phyloP scores from a whole-genome alignment of 768 basidiomycete genomes.

The Suillus placidus region DNA sequence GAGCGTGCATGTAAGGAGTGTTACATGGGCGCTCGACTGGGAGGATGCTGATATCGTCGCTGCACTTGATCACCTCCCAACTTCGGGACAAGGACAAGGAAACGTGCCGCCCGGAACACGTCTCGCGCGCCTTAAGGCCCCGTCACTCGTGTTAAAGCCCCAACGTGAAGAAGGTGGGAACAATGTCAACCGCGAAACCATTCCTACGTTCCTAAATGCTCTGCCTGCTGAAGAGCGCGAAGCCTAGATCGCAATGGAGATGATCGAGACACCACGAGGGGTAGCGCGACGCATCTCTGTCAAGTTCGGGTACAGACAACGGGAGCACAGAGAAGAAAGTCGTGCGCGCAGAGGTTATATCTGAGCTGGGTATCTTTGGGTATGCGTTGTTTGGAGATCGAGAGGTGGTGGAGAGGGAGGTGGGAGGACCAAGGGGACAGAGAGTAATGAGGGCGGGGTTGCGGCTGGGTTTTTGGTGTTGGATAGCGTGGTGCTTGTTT shows the following conservation, averaged over 20 bases:
- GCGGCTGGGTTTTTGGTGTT: slow-evolving; percentile 81
- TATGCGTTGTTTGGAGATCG: slow-evolving; percentile 74
- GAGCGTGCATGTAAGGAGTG: no score
- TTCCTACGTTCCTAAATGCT: slow-evolving; percentile 72
- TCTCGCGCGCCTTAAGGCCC: slow-evolving; percentile 35
- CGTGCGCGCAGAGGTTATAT: slow-evolving; percentile 71
- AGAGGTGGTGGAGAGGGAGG: slow-evolving; percentile 56
- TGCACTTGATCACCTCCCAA: slow-evolving; percentile 6
- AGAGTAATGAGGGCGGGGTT: slow-evolving; percentile 91
- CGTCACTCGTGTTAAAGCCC: slow-evolving; percentile 85
- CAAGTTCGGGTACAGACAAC: not conserved
- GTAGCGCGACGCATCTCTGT: slow-evolving; percentile 56
- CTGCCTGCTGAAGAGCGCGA: slow-evolving; percentile 63
- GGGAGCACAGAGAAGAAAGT: slow-evolving; percentile 22
- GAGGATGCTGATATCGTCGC: slow-evolving; percentile 25
- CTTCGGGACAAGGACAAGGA: not conserved
- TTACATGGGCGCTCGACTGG: slow-evolving; percentile 74
- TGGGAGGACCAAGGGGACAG: slow-evolving; percentile 89
- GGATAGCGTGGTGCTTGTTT: slow-evolving; percentile 66
- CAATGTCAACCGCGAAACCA: slow-evolving; percentile 86
- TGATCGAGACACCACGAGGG: slow-evolving; percentile 78
- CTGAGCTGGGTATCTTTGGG: slow-evolving; percentile 92
- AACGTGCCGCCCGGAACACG: slow-evolving; percentile 25
- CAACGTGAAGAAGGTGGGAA: slow-evolving; percentile 99
- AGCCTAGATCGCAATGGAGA: slow-evolving; percentile 96